These are phyloP conservation scores for Aphanomyces astaci DNA, from an alignment of 352 stramenopile genomes.

Conservation along the genomic window DNA sequence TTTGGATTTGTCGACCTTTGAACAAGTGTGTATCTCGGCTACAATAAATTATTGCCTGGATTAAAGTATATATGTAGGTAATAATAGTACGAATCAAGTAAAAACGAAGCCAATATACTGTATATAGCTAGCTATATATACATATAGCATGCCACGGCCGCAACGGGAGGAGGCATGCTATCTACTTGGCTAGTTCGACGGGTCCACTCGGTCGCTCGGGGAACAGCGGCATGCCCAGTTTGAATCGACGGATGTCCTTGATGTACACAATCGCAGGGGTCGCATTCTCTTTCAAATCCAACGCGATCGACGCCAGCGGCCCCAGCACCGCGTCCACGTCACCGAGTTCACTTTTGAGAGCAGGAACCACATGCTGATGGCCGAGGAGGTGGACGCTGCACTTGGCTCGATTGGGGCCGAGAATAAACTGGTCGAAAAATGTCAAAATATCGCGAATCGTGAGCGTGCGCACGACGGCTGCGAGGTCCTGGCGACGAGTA, in stretches of 20 bases:
- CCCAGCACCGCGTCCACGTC: slow-evolving; percentile 19
- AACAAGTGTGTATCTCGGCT: no score
- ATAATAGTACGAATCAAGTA: no score
- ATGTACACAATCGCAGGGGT: slow-evolving; percentile 30
- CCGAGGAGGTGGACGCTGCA: slow-evolving; percentile 48
- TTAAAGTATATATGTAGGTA: no score
- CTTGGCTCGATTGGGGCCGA: slow-evolving; percentile 37
- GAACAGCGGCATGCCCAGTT: slow-evolving; percentile 59
- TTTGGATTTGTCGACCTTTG: no score
- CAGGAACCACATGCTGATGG: slow-evolving; percentile 38
- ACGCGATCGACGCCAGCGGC: slow-evolving; percentile 29
- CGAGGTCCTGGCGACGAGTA: slow-evolving; percentile 44
- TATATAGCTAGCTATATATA: no score
- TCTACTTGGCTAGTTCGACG: not conserved
- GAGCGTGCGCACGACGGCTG: slow-evolving; percentile 38
- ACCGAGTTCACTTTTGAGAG: slow-evolving; percentile 20
- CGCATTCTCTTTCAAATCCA: slow-evolving; percentile 26
- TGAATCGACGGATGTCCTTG: slow-evolving; percentile 45
- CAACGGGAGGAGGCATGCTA: no score
- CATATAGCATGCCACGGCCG: no score
- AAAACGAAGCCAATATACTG: no score
- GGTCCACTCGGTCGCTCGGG: slow-evolving; percentile 32
- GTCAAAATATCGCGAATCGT: slow-evolving; percentile 40
- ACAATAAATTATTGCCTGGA: no score
- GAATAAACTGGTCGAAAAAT: slow-evolving; percentile 58